Evolutionary conservation across 352 stramenopile species (phyloP).

Genomic region (Thraustochytrium sp.): DNA sequence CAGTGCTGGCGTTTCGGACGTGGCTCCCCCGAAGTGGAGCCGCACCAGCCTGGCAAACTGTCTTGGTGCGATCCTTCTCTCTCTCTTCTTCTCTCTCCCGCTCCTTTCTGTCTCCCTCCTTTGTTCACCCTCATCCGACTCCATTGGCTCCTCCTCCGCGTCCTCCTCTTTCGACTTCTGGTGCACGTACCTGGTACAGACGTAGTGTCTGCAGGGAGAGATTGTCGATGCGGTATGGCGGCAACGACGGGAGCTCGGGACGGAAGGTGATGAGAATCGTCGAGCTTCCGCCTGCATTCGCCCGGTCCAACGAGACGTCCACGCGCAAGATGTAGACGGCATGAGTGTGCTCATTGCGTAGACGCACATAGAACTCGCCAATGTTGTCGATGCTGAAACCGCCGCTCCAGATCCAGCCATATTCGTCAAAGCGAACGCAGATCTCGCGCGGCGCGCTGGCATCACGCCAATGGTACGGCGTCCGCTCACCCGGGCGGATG

Average conservation of each 20-base stretch:
- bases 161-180: too few species aligned
- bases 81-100: neutral
- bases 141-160: neutral
- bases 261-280: constrained; percentile 37
- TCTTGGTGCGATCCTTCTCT: constrained; percentile 2
- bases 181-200: constrained; percentile 37
- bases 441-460: constrained; percentile 23
- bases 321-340: constrained; percentile 31
- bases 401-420: constrained; percentile 40
- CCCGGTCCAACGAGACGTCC: neutral
- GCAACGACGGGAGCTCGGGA: neutral
- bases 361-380: constrained; percentile 29
- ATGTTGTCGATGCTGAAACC: constrained; percentile 36
- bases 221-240: constrained; percentile 32
- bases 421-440: constrained; percentile 39
- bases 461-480: constrained; percentile 17
- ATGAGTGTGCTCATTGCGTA: constrained; percentile 37
- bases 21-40: too few species aligned
- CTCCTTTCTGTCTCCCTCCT: too few species aligned
- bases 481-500: constrained; percentile 21
- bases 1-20: too few species aligned
- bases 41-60: constrained; percentile 23
- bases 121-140: neutral
- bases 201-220: constrained; percentile 23
- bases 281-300: neutral